Evolutionary conservation across 2,329 filamentous ascomycete species (phyloP).

Genomic region (Trematosphaeria pertusa): DNA sequence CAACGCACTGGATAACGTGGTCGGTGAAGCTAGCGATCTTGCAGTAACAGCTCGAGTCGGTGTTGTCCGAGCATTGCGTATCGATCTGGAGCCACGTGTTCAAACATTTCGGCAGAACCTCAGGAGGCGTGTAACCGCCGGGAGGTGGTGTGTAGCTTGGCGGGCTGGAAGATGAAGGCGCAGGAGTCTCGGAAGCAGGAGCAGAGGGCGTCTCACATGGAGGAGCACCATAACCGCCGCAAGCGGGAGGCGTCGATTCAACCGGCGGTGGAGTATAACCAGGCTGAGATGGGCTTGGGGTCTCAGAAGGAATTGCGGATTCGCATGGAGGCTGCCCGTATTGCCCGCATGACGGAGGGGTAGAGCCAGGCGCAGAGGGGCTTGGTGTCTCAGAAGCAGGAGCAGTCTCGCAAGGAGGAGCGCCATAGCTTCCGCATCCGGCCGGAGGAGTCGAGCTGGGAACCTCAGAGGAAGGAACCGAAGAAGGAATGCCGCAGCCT

Average conservation of each 20-base stretch:
- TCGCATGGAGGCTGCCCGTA: too few species aligned
- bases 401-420: conserved; percentile 14
- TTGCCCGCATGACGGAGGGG: too few species aligned
- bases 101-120: conserved; percentile 83
- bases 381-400: conserved; percentile 9
- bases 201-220: conserved; percentile 9
- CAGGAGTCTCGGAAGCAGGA: conserved; percentile 11
- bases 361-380: not conserved
- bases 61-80: conserved; percentile 81
- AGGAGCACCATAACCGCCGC: conserved; percentile 4
- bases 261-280: not conserved
- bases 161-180: conserved; percentile 21
- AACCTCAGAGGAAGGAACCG: too few species aligned
- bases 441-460: too few species aligned
- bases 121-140: conserved; percentile 58
- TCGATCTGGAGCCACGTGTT: conserved; percentile 81
- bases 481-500: too few species aligned
- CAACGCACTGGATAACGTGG: conserved; percentile 81
- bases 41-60: conserved; percentile 86
- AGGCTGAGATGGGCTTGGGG: not conserved
- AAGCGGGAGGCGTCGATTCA: conserved; percentile 2
- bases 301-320: too few species aligned
- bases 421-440: not conserved
- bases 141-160: conserved; percentile 29
- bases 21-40: conserved; percentile 76